Base-by-base conservation (phyloP, 176 grass and related monocot species). In the Carex pumila region DNA sequence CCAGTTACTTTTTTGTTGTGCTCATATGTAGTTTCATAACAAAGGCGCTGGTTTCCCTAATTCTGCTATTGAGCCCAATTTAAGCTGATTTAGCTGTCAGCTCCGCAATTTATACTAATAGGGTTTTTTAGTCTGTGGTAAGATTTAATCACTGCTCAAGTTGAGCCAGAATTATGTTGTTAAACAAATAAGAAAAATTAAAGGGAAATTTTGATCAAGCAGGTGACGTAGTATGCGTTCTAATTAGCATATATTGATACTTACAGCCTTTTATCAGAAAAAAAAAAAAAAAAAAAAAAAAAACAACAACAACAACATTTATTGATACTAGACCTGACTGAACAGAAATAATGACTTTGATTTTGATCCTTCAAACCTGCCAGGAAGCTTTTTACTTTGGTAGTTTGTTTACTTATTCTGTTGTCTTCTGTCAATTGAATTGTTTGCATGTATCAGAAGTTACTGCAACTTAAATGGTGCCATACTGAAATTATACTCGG, bases 1-100 rank as follows among this genome's bases (percentile, higher is more conserved):
- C 14, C 25, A 47, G 6, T 87, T 85, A 29, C 53, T 12, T 34
- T 77, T 88, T 80, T 67, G 15, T 65, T 79, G 14, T 39, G 1
- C 30, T 65, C 9, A 14, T 18, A 8, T 52, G 5, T 19, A 71
- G 43, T 79, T 55, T 36, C 52, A 64, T 41, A 47, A 63, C 37
- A 61, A 43, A 3, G 31, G 30, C 1, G 18, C 19, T 61, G 7
- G 39, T 53, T 41, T 81, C 12, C 34, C 41, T 12, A 63, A 63
- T 64, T 61, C 25, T 63, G 15, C 32, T 8, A 31, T 11, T 2
- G 45, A 52, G 32, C 53, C 21, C 25, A 43, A 37, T 81, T 41
- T 80, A n/a, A 45, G 8, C 31, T 61, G 56, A 62, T 19, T 43
- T 58, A 80, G 9, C 14, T 43, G 30, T 59, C 53, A 36, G 10